Base-by-base conservation (phyloP, 2,329 filamentous ascomycete genomes). In the Ambrosiella beaveri region DNA sequence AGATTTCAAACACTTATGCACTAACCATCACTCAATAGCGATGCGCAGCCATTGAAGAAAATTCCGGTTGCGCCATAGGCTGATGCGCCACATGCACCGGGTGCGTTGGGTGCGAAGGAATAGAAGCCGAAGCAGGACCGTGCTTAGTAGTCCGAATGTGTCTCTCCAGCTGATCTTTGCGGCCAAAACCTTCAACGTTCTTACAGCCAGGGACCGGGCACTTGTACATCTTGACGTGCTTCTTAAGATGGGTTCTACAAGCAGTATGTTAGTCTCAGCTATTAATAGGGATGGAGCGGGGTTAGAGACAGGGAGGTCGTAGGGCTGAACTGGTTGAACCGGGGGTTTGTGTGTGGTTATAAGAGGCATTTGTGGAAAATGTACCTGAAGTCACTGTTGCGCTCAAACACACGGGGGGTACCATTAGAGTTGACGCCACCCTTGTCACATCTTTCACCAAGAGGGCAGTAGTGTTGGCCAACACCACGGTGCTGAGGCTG, bases 141-240 rank as follows among this genome's bases (percentile, higher is more conserved):
- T 59, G 58, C 49, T 59, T 59, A 40, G 58, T 59, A 40, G 58
- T 59, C 7, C 58, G 41, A 13, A 59, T 59, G 40, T 59, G 58
- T n/a, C 58, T 53, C 35, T 59, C 58, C n/a, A 59, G 58, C 19
- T 59, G 58, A 45, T 59, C 58, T 47, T 59, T 59, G 36, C 58
- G 58, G 12, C 58, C 58, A 36, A 59, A 59, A n/a, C 58, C 58
- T 40, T 59, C 58, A 38, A 59, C 58, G 35, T 59, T 59, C 35
- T 59, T 59, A 47, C 58, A 59, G 45, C 58, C 58, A 3, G 47
- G 45, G 5, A 59, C 58, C 13, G 58, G 58, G 47, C 58, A 59
- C 38, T 59, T 59, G 53, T 59, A 59, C 58, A 59, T 59, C 27
- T 59, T 59, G 58, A 59, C 27, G 47, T 59, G 58, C 39, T 59